Evolutionary conservation across 352 stramenopile genomes (phyloP), one percentile per base, ranked within the genome.

Genomic region (Phytophthora pistaciae): DNA sequence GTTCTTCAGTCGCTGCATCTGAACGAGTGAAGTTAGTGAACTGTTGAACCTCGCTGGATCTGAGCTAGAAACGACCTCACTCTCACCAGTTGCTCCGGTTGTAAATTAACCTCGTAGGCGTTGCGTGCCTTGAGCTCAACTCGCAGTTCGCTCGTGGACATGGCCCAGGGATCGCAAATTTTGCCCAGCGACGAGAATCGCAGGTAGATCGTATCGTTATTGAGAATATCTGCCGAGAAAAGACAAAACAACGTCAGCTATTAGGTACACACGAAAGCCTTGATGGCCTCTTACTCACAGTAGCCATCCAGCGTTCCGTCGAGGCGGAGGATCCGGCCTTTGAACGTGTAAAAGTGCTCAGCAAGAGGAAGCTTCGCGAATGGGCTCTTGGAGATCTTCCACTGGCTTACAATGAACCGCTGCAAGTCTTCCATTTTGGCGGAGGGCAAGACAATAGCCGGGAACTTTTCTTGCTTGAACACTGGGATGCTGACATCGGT

Each of bases 311-410:
- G 70, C 3, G 75, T 79, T 54, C 83, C 77, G 21, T 92, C 83
- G 13, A 92, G 78, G 2, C 84, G 83, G 9, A 94, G 61, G 57
- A 90, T 83, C 8, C 80, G 78, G 16, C 87, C 87, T 74, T 91
- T 90, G 66, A 91, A 91, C 5, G 80, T 94, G 71, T 85, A 94
- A 46, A 90, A 91, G 49, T 94, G 87, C 53, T 92, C 79, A 18
- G 58, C 56, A 1, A 74, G 49, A 11, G 83, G 78, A 1, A 92
- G 27, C 2, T 78, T 60, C 2, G 75, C 70, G 56, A 86, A 86
- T 29, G 72, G 70, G 52, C 71, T 87, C 65, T 91, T 92, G 29
- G 82, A 79, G 56, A 94, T 90, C 25, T 44, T 63, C 87, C 87
- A 91, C 56, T 94, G 87, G 27, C 54, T 78, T 27, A 87, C 25